phyloP scores from a whole-genome alignment of 164 flowering plant species.

The Dillenia turbinata region DNA sequence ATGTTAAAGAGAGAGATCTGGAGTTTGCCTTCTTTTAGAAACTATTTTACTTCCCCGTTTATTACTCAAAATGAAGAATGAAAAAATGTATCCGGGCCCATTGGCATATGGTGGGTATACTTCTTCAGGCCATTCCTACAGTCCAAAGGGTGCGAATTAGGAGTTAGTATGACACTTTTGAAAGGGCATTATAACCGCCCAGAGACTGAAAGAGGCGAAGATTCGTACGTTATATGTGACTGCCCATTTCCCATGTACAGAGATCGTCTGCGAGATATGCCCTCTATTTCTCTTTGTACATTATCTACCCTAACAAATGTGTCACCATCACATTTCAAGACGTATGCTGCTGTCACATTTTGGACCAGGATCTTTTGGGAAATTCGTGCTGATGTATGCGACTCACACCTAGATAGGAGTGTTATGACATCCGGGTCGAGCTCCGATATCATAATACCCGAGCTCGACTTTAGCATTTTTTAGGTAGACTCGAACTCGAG shows the following conservation, averaged over 20 bases:
- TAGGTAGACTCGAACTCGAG: too few species aligned
- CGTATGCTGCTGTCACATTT: constrained; percentile 64
- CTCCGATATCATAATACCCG: too few species aligned
- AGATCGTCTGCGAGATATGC: constrained; percentile 34
- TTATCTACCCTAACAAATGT: constrained; percentile 83
- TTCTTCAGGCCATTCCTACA: constrained; percentile 94
- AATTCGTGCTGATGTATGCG: background rate
- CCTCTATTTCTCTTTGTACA: constrained; percentile 58
- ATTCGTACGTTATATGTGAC: constrained; percentile 76
- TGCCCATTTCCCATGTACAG: constrained; percentile 99
- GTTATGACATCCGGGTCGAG: too few species aligned
- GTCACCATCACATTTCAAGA: constrained; percentile 97
- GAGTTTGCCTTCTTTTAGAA: too few species aligned
- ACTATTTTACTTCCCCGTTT: too few species aligned
- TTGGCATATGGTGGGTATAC: constrained; percentile 94
- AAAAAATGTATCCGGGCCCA: constrained; percentile 88
- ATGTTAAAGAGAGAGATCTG: too few species aligned
- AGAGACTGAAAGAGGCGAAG: background rate
- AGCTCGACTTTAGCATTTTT: too few species aligned
- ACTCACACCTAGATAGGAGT: background rate
- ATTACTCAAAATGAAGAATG: constrained; percentile 6
- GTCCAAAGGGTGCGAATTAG: background rate
- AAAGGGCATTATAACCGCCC: background rate
- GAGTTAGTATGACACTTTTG: background rate
- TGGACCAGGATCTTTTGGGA: constrained; percentile 46